Percentiles rank a stretch among this genome's conserved stretches.
phyloP scores from a whole-genome alignment of 805 yeast genomes.

The Metschnikowia baotianmanensis region DNA sequence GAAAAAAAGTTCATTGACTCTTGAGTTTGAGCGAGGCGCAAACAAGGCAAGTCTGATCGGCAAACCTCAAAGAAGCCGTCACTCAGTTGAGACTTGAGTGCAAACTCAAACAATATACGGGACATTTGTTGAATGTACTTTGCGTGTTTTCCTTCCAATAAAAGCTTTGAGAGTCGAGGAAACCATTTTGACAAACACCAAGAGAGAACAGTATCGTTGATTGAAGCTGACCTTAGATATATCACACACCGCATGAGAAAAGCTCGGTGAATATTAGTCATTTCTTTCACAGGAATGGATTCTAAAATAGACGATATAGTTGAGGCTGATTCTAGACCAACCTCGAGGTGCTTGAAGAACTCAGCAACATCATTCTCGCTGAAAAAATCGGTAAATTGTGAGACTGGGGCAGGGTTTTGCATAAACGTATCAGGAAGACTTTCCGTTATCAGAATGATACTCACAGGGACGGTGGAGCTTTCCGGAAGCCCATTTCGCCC shows the following conservation, averaged over 20 bases:
- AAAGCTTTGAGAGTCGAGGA: constrained; percentile 1
- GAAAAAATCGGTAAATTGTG: no score
- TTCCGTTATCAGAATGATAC: no score
- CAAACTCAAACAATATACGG: constrained; percentile 13
- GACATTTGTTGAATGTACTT: constrained; percentile 6
- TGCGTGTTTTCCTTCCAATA: not conserved
- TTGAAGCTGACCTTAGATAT: not conserved
- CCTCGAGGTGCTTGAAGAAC: not conserved
- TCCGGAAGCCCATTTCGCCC: not conserved
- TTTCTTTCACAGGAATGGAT: not conserved
- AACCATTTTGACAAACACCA: constrained; percentile 2
- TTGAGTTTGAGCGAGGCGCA: not conserved
- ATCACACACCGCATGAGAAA: not conserved
- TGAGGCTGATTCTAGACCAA: not conserved
- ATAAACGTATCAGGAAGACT: no score
- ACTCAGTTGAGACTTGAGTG: constrained; percentile 3
- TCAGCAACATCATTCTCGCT: not conserved
- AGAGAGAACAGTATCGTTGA: not conserved
- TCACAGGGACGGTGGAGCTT: no score
- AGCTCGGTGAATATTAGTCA: not conserved
- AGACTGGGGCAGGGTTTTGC: no score
- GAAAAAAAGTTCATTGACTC: not conserved
- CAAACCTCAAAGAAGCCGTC: constrained; percentile 2
- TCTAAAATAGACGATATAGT: not conserved
- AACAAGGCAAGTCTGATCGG: constrained; percentile 3